phyloP scores from a whole-genome alignment of 2,329 filamentous ascomycete species.

The Xylariaceae sp. region DNA sequence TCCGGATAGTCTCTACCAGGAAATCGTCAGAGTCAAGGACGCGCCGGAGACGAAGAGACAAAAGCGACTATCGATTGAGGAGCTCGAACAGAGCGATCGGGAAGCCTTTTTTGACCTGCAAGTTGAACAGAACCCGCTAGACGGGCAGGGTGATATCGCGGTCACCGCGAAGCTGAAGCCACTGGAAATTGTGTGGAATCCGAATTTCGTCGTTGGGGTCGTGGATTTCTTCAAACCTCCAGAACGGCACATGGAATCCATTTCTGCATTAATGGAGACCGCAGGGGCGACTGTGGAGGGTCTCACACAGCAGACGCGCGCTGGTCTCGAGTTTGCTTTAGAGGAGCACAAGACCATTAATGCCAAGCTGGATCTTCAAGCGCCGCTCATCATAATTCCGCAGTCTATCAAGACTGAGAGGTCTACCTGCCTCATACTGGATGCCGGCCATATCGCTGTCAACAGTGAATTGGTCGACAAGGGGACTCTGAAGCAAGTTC shows the following conservation, averaged over 20 bases:
- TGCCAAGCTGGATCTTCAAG: slow-evolving; percentile 89
- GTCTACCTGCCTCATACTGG: slow-evolving; percentile 84
- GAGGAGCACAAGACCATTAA: slow-evolving; percentile 98
- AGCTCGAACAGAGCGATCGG: slow-evolving; percentile 42
- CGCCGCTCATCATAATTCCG: slow-evolving; percentile 90
- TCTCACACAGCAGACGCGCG: slow-evolving; percentile 87
- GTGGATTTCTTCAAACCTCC: slow-evolving; percentile 95
- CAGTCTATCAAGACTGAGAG: slow-evolving; percentile 78
- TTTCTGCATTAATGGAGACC: slow-evolving; percentile 88
- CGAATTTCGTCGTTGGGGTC: slow-evolving; percentile 82
- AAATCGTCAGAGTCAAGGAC: slow-evolving; percentile 94
- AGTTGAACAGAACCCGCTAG: slow-evolving; percentile 90
- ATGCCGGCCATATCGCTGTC: slow-evolving; percentile 92
- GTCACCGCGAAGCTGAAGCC: slow-evolving; percentile 88
- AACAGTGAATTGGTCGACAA: slow-evolving; percentile 91
- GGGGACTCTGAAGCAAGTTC: slow-evolving; percentile 79
- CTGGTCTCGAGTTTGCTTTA: slow-evolving; percentile 89
- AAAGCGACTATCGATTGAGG: slow-evolving; percentile 44
- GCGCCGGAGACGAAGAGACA: slow-evolving; percentile 47
- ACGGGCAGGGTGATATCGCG: slow-evolving; percentile 84
- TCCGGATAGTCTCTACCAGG: slow-evolving; percentile 79
- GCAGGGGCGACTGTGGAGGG: slow-evolving; percentile 94
- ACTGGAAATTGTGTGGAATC: slow-evolving; percentile 96
- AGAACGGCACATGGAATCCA: slow-evolving; percentile 96
- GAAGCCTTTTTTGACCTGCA: slow-evolving; percentile 89